Evolutionary conservation across 2,329 filamentous ascomycete genomes (phyloP).

Genomic region (Mycosphaerella sp.): DNA sequence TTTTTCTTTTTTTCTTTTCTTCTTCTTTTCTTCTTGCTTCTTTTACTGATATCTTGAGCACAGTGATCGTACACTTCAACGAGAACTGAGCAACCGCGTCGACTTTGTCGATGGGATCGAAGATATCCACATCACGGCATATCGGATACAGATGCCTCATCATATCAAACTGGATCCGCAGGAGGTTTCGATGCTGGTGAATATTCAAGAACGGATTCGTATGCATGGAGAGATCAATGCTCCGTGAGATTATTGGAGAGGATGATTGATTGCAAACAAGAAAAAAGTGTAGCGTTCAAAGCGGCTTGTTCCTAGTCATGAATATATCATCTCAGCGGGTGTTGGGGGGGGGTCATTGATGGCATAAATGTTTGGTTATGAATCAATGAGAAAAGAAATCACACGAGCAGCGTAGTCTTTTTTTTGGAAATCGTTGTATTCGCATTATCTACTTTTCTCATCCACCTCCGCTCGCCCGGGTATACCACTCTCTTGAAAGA

Average conservation of each 20-base stretch:
- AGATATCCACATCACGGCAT: conserved; percentile 31
- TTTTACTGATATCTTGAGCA: not conserved
- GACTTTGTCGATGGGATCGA: conserved; percentile 17
- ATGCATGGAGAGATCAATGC: conserved; percentile 12
- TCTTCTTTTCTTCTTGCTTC: not conserved
- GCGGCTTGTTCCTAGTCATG: not conserved
- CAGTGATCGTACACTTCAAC: conserved; percentile 17
- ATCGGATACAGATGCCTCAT: conserved; percentile 33
- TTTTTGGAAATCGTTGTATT: not conserved
- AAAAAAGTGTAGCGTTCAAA: not conserved
- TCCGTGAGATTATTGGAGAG: not conserved
- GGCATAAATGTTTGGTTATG: not conserved
- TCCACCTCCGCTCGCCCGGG: not conserved
- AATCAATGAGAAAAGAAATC: not conserved
- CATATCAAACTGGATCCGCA: conserved; percentile 33
- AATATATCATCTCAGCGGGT: not conserved
- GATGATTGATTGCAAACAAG: too few species aligned
- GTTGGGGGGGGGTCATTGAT: not conserved
- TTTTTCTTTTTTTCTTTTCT: too few species aligned
- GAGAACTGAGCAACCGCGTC: conserved; percentile 18
- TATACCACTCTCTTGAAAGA: not conserved
- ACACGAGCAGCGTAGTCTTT: not conserved
- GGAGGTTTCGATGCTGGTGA: conserved; percentile 34
- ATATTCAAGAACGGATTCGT: conserved; percentile 32
- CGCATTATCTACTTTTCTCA: not conserved